Evolutionary conservation across 2,329 filamentous ascomycete species (phyloP).

Genomic region (Xylariaceae sp.): DNA sequence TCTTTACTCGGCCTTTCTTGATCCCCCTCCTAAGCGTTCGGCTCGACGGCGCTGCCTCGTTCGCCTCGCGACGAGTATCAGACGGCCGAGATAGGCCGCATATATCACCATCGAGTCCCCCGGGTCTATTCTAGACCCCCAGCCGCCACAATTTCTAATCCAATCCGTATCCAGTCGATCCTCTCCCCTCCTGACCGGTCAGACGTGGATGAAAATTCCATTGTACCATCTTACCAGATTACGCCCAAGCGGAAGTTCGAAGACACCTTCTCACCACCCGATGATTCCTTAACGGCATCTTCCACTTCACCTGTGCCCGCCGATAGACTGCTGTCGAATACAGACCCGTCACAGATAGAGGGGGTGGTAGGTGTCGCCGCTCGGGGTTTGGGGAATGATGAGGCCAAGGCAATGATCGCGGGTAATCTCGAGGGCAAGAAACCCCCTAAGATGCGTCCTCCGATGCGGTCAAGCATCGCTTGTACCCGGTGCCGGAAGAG

Average conservation of each 20-base stretch:
- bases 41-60: conserved; percentile 18
- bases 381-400: conserved; percentile 33
- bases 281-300: conserved; percentile 32
- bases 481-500: conserved; percentile 75
- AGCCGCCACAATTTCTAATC: conserved; percentile 54
- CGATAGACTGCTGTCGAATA: conserved; percentile 31
- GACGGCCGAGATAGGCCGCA: conserved; percentile 13
- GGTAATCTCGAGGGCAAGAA: conserved; percentile 44
- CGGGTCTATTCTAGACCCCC: conserved; percentile 46
- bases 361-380: conserved; percentile 26
- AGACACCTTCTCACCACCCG: conserved; percentile 39
- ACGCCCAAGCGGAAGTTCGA: conserved; percentile 43
- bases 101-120: conserved; percentile 24
- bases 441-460: conserved; percentile 48
- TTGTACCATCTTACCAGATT: conserved; percentile 35
- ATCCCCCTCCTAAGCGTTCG: conserved; percentile 7
- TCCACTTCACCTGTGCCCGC: conserved; percentile 32
- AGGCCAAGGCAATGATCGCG: conserved; percentile 40
- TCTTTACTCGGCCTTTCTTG: conserved; percentile 2
- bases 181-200: conserved; percentile 49
- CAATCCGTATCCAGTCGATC: conserved; percentile 55
- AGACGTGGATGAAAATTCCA: conserved; percentile 43
- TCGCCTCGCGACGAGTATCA: conserved; percentile 13
- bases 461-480: conserved; percentile 78
- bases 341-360: conserved; percentile 28